A percentile compares a stretch with the other conserved stretches of the same genome.
These are phyloP conservation scores for Suhomyces bribrorum DNA, from an alignment of 1,139 yeast species.

Conservation along the genomic window DNA sequence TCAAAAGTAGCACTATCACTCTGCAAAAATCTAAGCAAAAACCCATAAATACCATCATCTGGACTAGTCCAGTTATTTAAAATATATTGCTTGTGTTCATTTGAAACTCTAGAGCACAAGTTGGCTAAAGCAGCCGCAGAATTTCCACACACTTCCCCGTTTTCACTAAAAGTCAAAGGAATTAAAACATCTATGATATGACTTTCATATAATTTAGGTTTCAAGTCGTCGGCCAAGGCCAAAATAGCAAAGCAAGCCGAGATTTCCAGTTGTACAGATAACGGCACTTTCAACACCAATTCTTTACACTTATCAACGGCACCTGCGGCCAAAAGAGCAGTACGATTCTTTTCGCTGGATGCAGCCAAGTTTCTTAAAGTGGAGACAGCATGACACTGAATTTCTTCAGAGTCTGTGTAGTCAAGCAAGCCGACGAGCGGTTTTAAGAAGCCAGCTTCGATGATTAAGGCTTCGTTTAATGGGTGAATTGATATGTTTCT, in stretches of 20 bases:
- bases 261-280: slow-evolving; percentile 91
- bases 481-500: slow-evolving; percentile 97
- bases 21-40: slow-evolving; percentile 74
- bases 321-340: slow-evolving; percentile 90
- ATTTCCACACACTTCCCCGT: slow-evolving; percentile 96
- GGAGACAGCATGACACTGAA: slow-evolving; percentile 96
- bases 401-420: slow-evolving; percentile 87
- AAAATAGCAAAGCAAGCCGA: slow-evolving; percentile 96
- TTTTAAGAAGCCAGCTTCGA: slow-evolving; percentile 91
- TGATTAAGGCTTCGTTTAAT: slow-evolving; percentile 88
- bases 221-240: slow-evolving; percentile 94
- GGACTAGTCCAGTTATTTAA: slow-evolving; percentile 80
- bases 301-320: slow-evolving; percentile 94
- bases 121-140: slow-evolving; percentile 98
- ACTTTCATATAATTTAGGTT: slow-evolving; percentile 78
- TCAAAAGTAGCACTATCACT: slow-evolving; percentile 95
- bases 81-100: slow-evolving; percentile 74
- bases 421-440: slow-evolving; percentile 87
- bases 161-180: slow-evolving; percentile 84
- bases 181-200: slow-evolving; percentile 86
- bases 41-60: slow-evolving; percentile 83
- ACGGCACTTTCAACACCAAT: slow-evolving; percentile 79
- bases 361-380: slow-evolving; percentile 96
- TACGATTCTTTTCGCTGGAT: slow-evolving; percentile 86
- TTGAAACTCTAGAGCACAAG: slow-evolving; percentile 80